Base-by-base conservation (phyloP, 768 basidiomycete species). In the Psilocybe azurescens region DNA sequence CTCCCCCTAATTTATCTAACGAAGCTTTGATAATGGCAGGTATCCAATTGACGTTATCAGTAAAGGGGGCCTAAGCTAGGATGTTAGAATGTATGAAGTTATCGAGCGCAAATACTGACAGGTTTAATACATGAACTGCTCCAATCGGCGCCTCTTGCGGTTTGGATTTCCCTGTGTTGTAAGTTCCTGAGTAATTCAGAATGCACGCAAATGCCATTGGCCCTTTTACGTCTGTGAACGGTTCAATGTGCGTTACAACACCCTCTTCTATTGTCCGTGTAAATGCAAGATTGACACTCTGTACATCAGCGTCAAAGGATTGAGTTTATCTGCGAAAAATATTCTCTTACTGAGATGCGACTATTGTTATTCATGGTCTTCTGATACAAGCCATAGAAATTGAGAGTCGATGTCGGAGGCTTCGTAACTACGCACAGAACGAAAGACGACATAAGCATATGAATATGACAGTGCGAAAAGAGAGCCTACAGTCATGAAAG, bases 401-500 rank as follows among this genome's bases (percentile, higher is more conserved):
- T 62, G 18, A 85, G 58, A 46, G 76, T 75, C 9, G 78, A 81
- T 50, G 72, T 79, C 3, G 80, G 81, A 11, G 73, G 70, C 16
- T 78, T 73, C 14, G 68, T 61, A 63, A 78, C 80, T 81, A 9
- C 10, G 38, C 11, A 18, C 3, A 5, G 20, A 51, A 60, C 13
- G 13, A 30, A 33, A 11, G 46, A 62, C 30, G 58, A 46, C 5
- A 55, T 54, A 54, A 38, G 61, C 29, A 39, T 20, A 14, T 36
- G 16, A 56, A 38, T 48, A 10, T 36, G n/a, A 28, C 5, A 53
- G 0, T 5, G 57, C 18, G 59, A 51, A 29, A 29, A 6, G 7
- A 36, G 58, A 44, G 63, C 84, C 64, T 72, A 91, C 90, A 88
- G 61, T 88, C 82, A 51, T 80, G 81, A 52, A 88, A 86, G 60